These are phyloP conservation scores for Aspergillus floridensis DNA, from an alignment of 2,329 filamentous ascomycete genomes.

Conservation along the genomic window DNA sequence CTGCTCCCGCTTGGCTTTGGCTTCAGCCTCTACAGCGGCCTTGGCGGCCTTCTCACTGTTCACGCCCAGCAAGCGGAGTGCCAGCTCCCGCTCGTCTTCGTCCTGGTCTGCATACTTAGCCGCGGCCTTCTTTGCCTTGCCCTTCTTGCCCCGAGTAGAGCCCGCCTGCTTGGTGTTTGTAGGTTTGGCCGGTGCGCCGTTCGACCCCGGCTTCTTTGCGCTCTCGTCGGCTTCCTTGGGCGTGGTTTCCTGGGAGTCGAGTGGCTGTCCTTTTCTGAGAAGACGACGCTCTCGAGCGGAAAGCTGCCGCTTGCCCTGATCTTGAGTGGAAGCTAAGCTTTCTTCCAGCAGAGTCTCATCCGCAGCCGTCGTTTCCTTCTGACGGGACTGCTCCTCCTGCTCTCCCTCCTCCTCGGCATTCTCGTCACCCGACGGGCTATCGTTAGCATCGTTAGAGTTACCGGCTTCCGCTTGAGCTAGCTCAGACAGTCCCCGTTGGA, in stretches of 20 bases:
- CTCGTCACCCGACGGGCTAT: constrained; percentile 44
- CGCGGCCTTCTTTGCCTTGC: constrained; percentile 83
- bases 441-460: constrained; percentile 24
- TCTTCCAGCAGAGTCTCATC: constrained; percentile 12
- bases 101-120: constrained; percentile 92
- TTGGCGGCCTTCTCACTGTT: constrained; percentile 53
- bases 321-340: constrained; percentile 9
- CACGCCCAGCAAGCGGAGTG: constrained; percentile 85
- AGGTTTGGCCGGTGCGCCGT: constrained; percentile 20
- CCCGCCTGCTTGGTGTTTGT: constrained; percentile 18
- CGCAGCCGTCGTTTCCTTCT: not conserved
- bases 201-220: constrained; percentile 13
- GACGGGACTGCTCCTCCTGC: constrained; percentile 16
- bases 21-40: constrained; percentile 58
- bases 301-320: constrained; percentile 30
- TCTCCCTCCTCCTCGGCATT: constrained; percentile 20
- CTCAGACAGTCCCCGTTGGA: constrained; percentile 19
- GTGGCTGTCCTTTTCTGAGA: constrained; percentile 30
- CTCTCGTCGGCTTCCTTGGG: constrained; percentile 13
- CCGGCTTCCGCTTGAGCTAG: constrained; percentile 23
- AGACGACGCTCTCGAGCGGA: constrained; percentile 46
- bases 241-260: constrained; percentile 16
- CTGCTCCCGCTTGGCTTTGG: constrained; percentile 67
- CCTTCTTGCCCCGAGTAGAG: constrained; percentile 67
- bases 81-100: constrained; percentile 82